phyloP scores from a whole-genome alignment of 257 asterid species.

The Nicotiana otophora region DNA sequence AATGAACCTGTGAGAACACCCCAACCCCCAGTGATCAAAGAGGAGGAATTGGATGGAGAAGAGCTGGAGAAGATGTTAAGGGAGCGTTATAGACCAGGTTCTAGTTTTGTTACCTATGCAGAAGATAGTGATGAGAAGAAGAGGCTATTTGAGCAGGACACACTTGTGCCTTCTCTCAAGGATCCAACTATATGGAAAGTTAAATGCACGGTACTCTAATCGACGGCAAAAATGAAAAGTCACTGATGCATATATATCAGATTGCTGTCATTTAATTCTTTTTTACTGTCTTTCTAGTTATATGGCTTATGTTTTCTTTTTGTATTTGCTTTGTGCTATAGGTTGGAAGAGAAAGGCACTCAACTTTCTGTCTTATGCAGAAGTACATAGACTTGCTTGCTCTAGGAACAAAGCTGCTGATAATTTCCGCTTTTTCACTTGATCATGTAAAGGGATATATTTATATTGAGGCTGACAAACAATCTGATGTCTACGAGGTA shows the following conservation, averaged over 20 bases:
- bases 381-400: conserved; percentile 58
- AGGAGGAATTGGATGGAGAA: conserved; percentile 72
- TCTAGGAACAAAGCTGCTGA: conserved; percentile 68
- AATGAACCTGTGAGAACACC: conserved; percentile 41
- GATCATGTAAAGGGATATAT: conserved; percentile 84
- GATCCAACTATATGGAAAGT: conserved; percentile 85
- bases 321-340: conserved; percentile 23
- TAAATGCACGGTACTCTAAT: conserved; percentile 73
- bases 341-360: conserved; percentile 91
- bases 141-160: conserved; percentile 28
- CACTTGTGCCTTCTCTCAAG: conserved; percentile 38
- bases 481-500: conserved; percentile 76
- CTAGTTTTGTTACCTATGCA: conserved; percentile 50
- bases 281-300: background rate
- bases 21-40: conserved; percentile 42
- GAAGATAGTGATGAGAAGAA: conserved; percentile 61
- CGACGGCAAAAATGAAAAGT: background rate
- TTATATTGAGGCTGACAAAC: conserved; percentile 77
- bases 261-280: conserved; percentile 4
- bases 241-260: background rate
- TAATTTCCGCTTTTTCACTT: conserved; percentile 75
- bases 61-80: conserved; percentile 62
- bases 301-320: background rate
- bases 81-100: conserved; percentile 70
- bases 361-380: conserved; percentile 95